These are phyloP conservation scores for Pseudogymnoascus sp. DNA, from an alignment of 2,329 filamentous ascomycete species.

Conservation along the genomic window DNA sequence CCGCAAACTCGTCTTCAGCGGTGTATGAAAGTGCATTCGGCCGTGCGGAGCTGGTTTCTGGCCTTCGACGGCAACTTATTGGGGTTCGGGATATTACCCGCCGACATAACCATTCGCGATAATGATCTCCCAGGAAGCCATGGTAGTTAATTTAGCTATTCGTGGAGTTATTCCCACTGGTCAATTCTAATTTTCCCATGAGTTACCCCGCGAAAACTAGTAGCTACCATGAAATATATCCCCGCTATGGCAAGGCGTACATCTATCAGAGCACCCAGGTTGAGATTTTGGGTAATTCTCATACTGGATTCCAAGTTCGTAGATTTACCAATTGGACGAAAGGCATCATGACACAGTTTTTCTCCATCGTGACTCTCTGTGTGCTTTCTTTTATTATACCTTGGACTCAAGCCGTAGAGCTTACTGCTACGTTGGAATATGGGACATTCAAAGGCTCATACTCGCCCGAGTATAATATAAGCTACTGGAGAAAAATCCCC, in stretches of 20 bases:
- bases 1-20: not conserved
- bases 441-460: conserved; percentile 47
- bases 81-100: not conserved
- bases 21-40: not conserved
- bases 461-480: conserved; percentile 45
- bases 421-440: conserved; percentile 39
- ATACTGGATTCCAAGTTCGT: not conserved
- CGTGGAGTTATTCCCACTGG: conserved; percentile 7
- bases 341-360: not conserved
- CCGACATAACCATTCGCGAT: conserved; percentile 12
- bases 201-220: not conserved
- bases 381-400: not conserved
- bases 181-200: not conserved
- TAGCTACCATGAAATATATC: not conserved
- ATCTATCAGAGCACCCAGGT: not conserved
- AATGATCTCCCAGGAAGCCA: not conserved
- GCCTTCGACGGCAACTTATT: not conserved
- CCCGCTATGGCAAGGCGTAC: not conserved
- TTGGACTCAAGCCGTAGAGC: conserved; percentile 13
- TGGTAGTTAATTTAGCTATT: not conserved
- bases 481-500: conserved; percentile 53
- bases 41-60: not conserved
- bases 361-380: not conserved
- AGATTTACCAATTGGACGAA: not conserved
- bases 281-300: not conserved